These are phyloP conservation scores for Euphrasia arctica DNA, from an alignment of 305 asterid species.

Conservation along the genomic window DNA sequence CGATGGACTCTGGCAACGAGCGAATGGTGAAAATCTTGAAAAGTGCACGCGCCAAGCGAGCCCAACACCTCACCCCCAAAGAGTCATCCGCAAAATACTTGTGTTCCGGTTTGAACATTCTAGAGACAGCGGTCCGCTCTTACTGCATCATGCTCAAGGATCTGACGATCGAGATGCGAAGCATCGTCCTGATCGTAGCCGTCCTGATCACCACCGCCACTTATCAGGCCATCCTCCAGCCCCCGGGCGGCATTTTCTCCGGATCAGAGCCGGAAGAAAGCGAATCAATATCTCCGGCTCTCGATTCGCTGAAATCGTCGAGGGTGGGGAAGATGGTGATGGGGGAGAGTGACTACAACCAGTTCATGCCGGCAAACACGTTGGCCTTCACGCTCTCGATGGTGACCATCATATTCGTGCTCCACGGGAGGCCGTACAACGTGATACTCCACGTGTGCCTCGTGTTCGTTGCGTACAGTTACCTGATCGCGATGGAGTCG, in stretches of 20 bases:
- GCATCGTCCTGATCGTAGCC: constrained; percentile 26
- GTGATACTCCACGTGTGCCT: constrained; percentile 16
- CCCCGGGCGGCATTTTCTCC: constrained; percentile 32
- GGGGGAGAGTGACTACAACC: constrained; percentile 10
- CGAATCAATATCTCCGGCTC: not conserved
- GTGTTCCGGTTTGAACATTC: not conserved
- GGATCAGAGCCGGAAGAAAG: not conserved
- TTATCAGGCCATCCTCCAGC: constrained; percentile 30
- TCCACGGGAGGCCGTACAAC: constrained; percentile 22
- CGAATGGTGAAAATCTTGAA: not conserved
- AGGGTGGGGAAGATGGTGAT: constrained; percentile 28
- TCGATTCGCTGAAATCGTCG: not conserved
- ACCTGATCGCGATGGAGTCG: constrained; percentile 12
- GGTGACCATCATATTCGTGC: constrained; percentile 27
- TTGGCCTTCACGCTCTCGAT: constrained; percentile 24
- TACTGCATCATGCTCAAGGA: constrained; percentile 13
- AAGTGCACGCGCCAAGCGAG: not conserved
- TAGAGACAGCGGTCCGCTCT: not conserved
- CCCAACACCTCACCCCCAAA: not conserved
- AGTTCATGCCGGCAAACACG: constrained; percentile 30
- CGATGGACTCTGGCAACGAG: not conserved
- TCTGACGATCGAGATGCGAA: constrained; percentile 16
- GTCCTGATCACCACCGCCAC: constrained; percentile 32
- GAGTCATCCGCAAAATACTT: not conserved
- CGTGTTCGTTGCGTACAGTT: constrained; percentile 19